phyloP scores from a whole-genome alignment of 148 eudicot species.

The Cornus suecica region DNA sequence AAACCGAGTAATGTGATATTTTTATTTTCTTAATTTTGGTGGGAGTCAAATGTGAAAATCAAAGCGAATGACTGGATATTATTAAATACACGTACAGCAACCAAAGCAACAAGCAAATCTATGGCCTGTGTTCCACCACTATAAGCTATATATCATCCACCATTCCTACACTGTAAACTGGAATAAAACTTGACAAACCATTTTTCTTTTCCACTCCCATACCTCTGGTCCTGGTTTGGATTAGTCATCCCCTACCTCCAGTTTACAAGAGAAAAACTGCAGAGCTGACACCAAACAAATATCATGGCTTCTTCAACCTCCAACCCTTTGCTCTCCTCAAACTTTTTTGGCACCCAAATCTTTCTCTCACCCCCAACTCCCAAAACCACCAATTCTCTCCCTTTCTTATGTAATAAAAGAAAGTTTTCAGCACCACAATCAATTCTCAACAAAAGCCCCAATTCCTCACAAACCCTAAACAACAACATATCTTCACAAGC shows the following conservation, averaged over 20 bases:
- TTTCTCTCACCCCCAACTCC: constrained; percentile 46
- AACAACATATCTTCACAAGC: constrained; percentile 29
- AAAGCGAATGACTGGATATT: constrained; percentile 25
- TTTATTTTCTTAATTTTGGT: no score
- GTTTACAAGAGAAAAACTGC: neutral
- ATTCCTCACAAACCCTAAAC: constrained; percentile 8
- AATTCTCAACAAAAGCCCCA: constrained; percentile 25
- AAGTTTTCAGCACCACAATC: constrained; percentile 44
- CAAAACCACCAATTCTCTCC: constrained; percentile 28
- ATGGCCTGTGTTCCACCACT: constrained; percentile 26
- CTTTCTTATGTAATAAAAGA: constrained; percentile 25
- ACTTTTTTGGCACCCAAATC: constrained; percentile 41
- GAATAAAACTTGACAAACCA: neutral
- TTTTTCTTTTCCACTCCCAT: neutral
- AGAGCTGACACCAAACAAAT: neutral
- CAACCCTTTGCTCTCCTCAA: constrained; percentile 55
- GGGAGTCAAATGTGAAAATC: constrained; percentile 7
- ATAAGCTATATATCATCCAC: no score
- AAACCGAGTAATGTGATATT: no score
- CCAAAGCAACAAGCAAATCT: constrained; percentile 21
- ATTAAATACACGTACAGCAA: constrained; percentile 31
- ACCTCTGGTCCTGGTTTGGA: neutral
- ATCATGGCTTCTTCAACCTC: constrained; percentile 40
- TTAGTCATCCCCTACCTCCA: neutral
- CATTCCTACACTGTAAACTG: neutral